Conservation (phyloP, 768 basidiomycete species). For the Tylopilus plumbeoviolaceoides region DNA sequence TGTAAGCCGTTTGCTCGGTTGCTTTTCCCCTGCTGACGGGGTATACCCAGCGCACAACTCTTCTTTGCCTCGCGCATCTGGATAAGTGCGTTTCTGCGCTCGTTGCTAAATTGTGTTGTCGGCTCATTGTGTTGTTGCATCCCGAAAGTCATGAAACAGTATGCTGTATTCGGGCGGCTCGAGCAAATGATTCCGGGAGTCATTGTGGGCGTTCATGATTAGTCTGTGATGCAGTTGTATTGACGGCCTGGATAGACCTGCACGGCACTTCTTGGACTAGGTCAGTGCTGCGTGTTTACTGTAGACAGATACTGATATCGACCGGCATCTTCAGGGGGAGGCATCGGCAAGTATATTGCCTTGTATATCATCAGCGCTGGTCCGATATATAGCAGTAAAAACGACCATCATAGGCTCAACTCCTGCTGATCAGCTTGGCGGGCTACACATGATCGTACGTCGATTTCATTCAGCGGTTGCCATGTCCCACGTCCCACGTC, state of each 20-base stretch:
- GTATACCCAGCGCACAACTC: not conserved
- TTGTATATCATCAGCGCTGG: not conserved
- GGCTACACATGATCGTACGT: not conserved
- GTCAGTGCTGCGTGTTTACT: not conserved
- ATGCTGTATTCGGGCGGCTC: not conserved
- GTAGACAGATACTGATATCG: not conserved
- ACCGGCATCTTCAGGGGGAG: not conserved
- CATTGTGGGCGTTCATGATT: not conserved
- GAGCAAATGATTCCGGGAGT: slow-evolving; percentile 2
- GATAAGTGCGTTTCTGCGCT: not conserved
- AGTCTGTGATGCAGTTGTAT: not conserved
- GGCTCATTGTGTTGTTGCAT: not conserved
- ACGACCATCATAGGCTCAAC: not conserved
- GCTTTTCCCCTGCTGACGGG: too few relatives aligned
- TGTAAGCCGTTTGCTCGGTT: not conserved
- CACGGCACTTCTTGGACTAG: slow-evolving; percentile 1
- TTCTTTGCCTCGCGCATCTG: slow-evolving; percentile 6
- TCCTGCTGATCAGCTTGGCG: not conserved
- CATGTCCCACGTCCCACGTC: not conserved
- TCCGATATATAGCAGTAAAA: not conserved
- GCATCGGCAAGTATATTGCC: slow-evolving; percentile 1
- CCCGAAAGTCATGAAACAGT: slow-evolving; percentile 1
- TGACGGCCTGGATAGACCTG: not conserved
- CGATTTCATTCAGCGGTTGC: not conserved
- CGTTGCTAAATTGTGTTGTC: not conserved